Evolutionary conservation across 1,284 basidiomycete genomes (phyloP).

Genomic region (Ganoderma lucidum): DNA sequence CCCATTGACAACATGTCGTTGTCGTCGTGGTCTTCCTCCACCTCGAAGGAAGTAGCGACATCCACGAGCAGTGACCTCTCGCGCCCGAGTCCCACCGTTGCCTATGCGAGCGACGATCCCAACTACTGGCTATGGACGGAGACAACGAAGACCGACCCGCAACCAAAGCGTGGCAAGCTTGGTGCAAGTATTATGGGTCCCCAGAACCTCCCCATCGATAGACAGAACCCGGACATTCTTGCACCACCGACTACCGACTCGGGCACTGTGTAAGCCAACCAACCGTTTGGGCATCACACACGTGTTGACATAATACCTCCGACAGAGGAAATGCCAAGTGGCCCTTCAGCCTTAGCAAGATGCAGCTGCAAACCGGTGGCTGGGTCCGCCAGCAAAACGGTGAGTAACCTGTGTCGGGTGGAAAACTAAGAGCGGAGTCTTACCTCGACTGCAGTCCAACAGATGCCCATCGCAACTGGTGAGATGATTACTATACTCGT

Average conservation of each 20-base stretch:
- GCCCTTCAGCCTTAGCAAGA: slow-evolving; percentile 72
- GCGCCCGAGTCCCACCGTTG: slow-evolving; percentile 32
- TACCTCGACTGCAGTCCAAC: slow-evolving; percentile 45
- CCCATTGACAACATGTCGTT: slow-evolving; percentile 19
- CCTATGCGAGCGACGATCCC: slow-evolving; percentile 56
- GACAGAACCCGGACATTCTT: slow-evolving; percentile 65
- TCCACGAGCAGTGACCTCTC: slow-evolving; percentile 14
- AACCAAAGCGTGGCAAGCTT: slow-evolving; percentile 47
- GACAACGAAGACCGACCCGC: slow-evolving; percentile 37
- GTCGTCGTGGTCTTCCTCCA: not conserved
- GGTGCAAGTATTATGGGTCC: slow-evolving; percentile 65
- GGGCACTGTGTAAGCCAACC: slow-evolving; percentile 57
- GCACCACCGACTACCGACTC: slow-evolving; percentile 70
- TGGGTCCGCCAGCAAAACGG: slow-evolving; percentile 76
- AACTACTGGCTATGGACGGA: slow-evolving; percentile 51
- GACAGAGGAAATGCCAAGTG: slow-evolving; percentile 66
- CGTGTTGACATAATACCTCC: not conserved
- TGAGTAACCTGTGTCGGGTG: slow-evolving; percentile 36
- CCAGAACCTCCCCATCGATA: slow-evolving; percentile 55
- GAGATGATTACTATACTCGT: slow-evolving; percentile 18
- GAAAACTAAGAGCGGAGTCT: not conserved
- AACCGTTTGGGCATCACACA: not conserved
- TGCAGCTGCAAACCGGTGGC: slow-evolving; percentile 70
- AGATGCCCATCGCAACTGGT: slow-evolving; percentile 68
- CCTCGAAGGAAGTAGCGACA: slow-evolving; percentile 7